These are phyloP conservation scores for Podospora bellae-mahoneyi DNA, from an alignment of 495 filamentous ascomycete species.

Conservation along the genomic window DNA sequence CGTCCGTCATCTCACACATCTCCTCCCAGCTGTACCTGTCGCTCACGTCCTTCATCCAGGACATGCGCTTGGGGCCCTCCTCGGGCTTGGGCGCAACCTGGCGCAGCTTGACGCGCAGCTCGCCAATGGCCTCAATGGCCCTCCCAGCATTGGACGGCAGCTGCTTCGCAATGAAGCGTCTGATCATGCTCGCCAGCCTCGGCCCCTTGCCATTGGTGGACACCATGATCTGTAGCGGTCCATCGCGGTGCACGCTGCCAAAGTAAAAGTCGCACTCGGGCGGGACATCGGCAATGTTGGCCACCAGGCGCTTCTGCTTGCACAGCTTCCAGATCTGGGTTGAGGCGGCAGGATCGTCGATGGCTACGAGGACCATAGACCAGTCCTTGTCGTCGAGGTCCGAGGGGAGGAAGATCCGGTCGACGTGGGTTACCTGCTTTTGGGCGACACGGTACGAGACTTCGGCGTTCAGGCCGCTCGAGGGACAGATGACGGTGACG, in stretches of 20 bases:
- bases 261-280: conserved; percentile 99
- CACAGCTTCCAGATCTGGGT: conserved; percentile 88
- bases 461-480: conserved; percentile 79
- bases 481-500: conserved; percentile 79
- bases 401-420: conserved; percentile 74
- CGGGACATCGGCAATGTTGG: conserved; percentile 96
- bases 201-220: conserved; percentile 97
- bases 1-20: conserved; percentile 75
- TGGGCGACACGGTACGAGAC: conserved; percentile 74
- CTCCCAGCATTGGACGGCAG: conserved; percentile 74
- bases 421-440: conserved; percentile 69
- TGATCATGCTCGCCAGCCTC: conserved; percentile 80
- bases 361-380: conserved; percentile 80
- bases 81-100: conserved; percentile 65
- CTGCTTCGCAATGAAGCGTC: conserved; percentile 72
- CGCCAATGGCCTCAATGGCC: conserved; percentile 79
- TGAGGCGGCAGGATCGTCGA: conserved; percentile 87
- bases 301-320: conserved; percentile 76
- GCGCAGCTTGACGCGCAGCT: conserved; percentile 72
- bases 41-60: conserved; percentile 91
- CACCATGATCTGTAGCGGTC: conserved; percentile 96
- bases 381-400: conserved; percentile 61
- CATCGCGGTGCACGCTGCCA: conserved; percentile 89
- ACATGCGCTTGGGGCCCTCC: conserved; percentile 87
- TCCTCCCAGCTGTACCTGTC: conserved; percentile 84